These are phyloP conservation scores for Pichia phayaonensis DNA, from an alignment of 805 yeast species.

Conservation along the genomic window DNA sequence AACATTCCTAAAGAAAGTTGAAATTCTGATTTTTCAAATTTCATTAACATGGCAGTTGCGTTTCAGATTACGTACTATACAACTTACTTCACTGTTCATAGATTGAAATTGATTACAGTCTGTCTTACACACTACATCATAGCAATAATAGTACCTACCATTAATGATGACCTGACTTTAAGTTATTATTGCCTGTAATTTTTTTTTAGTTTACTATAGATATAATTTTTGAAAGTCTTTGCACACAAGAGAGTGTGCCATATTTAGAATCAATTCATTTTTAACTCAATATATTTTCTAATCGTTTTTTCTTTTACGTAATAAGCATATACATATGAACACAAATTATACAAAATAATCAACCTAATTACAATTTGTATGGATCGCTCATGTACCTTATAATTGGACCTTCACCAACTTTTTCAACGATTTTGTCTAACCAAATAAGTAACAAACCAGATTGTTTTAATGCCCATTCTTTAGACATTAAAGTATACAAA, in stretches of 20 bases:
- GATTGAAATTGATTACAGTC: too few species aligned
- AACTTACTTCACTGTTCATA: background rate
- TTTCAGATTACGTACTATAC: background rate
- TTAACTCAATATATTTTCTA: background rate
- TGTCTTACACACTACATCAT: too few species aligned
- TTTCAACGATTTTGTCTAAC: slow-evolving; percentile 84
- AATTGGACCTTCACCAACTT: slow-evolving; percentile 83
- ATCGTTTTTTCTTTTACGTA: background rate
- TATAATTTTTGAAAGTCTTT: too few species aligned
- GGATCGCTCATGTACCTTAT: slow-evolving; percentile 77
- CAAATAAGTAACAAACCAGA: slow-evolving; percentile 83
- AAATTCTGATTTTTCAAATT: background rate
- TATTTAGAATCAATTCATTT: background rate
- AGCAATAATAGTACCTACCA: too few species aligned
- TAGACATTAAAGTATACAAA: slow-evolving; percentile 77
- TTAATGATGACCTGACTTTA: too few species aligned
- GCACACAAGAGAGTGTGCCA: too few species aligned
- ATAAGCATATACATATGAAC: background rate
- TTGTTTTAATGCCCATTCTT: slow-evolving; percentile 70
- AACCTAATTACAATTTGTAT: slow-evolving; percentile 5
- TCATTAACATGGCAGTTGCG: background rate
- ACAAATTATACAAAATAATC: background rate
- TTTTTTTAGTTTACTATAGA: too few species aligned
- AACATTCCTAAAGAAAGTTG: background rate
- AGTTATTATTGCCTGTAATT: too few species aligned